These are phyloP conservation scores for Pyrenophora graminea DNA, from an alignment of 2,329 filamentous ascomycete genomes.

Conservation along the genomic window DNA sequence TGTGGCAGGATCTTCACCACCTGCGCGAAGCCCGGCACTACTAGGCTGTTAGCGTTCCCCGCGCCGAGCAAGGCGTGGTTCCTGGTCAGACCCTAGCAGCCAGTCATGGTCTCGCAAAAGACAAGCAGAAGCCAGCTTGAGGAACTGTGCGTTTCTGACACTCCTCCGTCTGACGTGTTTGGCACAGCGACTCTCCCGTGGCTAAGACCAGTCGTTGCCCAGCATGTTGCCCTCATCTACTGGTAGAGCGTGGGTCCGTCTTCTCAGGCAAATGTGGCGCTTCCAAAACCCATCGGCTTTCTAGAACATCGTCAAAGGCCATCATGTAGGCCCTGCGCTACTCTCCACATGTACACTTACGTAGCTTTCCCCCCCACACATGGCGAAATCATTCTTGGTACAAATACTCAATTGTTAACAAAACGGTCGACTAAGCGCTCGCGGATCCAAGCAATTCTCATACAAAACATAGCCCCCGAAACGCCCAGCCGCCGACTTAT, in stretches of 20 bases:
- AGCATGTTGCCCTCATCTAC: not conserved
- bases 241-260: not conserved
- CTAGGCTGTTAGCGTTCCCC: slow-evolving; percentile 30
- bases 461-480: slow-evolving; percentile 16
- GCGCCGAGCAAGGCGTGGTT: slow-evolving; percentile 26
- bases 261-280: too few species aligned
- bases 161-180: too few species aligned
- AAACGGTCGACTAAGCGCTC: slow-evolving; percentile 3
- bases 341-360: slow-evolving; percentile 14
- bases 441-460: slow-evolving; percentile 6
- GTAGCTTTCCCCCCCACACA: slow-evolving; percentile 17
- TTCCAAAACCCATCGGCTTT: not conserved
- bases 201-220: not conserved
- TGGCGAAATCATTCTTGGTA: slow-evolving; percentile 4
- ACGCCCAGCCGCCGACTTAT: slow-evolving; percentile 39
- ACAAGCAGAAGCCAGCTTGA: slow-evolving; percentile 4
- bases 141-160: slow-evolving; percentile 1
- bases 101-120: slow-evolving; percentile 18
- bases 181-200: not conserved
- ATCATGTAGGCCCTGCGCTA: slow-evolving; percentile 21
- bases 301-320: slow-evolving; percentile 21
- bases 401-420: slow-evolving; percentile 1
- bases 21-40: slow-evolving; percentile 19
- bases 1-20: slow-evolving; percentile 20
- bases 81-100: slow-evolving; percentile 25